phyloP scores from a whole-genome alignment of 768 basidiomycete species.

The Aureoboletus auriporus region DNA sequence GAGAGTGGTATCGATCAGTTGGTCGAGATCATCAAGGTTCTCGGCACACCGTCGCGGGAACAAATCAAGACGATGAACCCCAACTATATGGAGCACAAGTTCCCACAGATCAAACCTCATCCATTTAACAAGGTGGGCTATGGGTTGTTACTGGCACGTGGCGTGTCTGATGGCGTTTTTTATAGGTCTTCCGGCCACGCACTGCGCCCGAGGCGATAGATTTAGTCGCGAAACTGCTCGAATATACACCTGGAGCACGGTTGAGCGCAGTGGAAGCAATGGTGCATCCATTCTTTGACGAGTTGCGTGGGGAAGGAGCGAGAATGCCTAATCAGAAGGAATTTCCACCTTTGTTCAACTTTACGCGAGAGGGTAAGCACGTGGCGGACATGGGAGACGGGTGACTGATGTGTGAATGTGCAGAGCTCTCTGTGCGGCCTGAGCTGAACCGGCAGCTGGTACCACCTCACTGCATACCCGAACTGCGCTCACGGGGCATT shows the following conservation, averaged over 20 bases:
- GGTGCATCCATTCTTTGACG: conserved; percentile 97
- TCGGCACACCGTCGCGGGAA: conserved; percentile 96
- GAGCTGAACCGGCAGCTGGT: conserved; percentile 91
- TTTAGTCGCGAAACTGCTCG: conserved; percentile 88
- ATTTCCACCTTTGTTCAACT: conserved; percentile 92
- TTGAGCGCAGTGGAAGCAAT: conserved; percentile 88
- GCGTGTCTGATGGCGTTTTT: conserved; percentile 10
- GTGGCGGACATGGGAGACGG: background rate
- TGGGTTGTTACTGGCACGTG: conserved; percentile 1
- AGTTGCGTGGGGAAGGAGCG: conserved; percentile 84
- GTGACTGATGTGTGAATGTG: conserved; percentile 6
- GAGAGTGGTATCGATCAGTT: conserved; percentile 99
- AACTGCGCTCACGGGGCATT: conserved; percentile 83
- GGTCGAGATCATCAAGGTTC: conserved; percentile 99
- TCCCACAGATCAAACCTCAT: conserved; percentile 99
- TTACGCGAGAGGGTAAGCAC: conserved; percentile 87
- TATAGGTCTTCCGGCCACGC: conserved; percentile 94
- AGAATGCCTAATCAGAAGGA: conserved; percentile 97
- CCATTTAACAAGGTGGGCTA: conserved; percentile 86
- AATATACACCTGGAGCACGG: conserved; percentile 96
- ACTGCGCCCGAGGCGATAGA: conserved; percentile 96
- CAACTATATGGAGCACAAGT: conserved; percentile 99
- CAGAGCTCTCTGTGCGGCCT: conserved; percentile 95
- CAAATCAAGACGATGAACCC: conserved; percentile 99
- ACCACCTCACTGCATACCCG: conserved; percentile 84